A percentile compares a stretch with the other conserved stretches of the same genome.
Conservation (phyloP, 1,284 basidiomycete species). For the Somion occarium region DNA sequence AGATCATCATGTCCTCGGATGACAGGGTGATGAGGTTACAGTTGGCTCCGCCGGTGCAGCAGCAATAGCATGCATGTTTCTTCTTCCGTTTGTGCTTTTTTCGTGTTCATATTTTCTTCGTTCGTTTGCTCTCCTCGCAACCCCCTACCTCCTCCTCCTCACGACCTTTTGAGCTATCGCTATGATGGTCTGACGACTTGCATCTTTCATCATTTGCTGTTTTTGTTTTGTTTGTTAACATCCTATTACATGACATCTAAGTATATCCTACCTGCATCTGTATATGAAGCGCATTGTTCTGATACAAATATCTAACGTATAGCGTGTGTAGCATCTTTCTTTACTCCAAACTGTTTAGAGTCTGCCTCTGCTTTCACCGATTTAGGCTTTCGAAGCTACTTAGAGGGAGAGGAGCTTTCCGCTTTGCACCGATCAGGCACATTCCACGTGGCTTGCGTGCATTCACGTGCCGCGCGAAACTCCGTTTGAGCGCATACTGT, state of each 20-base stretch:
- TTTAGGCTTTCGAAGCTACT: too few species aligned
- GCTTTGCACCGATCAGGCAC: background rate
- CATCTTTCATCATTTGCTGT: background rate
- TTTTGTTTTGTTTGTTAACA: background rate
- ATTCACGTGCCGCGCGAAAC: background rate
- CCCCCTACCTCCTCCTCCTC: background rate
- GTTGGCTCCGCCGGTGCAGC: constrained; percentile 25
- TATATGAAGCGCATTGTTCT: constrained; percentile 4
- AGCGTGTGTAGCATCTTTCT: constrained; percentile 2
- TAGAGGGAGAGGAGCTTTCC: too few species aligned
- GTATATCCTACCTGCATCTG: constrained; percentile 4
- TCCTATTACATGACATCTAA: background rate
- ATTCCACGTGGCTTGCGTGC: too few species aligned
- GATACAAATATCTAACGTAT: constrained; percentile 4
- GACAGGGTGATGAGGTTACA: constrained; percentile 71
- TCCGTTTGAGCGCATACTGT: too few species aligned
- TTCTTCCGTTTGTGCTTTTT: background rate
- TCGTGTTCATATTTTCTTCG: background rate
- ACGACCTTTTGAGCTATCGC: background rate
- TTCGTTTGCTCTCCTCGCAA: background rate
- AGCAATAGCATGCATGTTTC: background rate
- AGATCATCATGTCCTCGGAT: constrained; percentile 78
- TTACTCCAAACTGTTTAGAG: background rate
- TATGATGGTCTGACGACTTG: background rate
- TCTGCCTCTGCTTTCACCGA: too few species aligned